Conservation (phyloP, 2,329 filamentous ascomycete species). For the Claviceps digitariae region DNA sequence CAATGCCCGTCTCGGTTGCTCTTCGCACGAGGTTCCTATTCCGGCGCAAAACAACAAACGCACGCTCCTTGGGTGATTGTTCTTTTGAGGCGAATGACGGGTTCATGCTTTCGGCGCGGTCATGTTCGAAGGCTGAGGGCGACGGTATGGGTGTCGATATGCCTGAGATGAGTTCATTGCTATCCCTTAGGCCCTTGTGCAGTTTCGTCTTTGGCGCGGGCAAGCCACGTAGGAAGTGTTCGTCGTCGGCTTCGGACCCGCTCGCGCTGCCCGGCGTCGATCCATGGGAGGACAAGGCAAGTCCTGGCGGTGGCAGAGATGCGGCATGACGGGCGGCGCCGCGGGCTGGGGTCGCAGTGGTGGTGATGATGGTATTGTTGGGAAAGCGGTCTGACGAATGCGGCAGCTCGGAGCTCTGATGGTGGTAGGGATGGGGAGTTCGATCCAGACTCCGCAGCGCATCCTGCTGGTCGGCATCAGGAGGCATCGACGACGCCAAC, state of each 20-base stretch:
- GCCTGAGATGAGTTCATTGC: conserved; percentile 39
- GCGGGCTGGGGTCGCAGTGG: conserved; percentile 7
- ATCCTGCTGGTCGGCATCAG: conserved; percentile 23
- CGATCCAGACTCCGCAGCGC: conserved; percentile 38
- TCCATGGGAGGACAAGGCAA: conserved; percentile 29
- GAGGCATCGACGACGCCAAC: conserved; percentile 19
- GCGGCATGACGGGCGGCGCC: conserved; percentile 8
- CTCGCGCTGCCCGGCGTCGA: conserved; percentile 65
- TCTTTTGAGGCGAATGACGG: conserved; percentile 9
- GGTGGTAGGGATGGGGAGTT: conserved; percentile 56
- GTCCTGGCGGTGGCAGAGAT: conserved; percentile 13
- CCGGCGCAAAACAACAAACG: conserved; percentile 22
- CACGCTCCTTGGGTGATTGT: conserved; percentile 8
- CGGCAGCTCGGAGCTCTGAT: conserved; percentile 40
- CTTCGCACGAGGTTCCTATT: conserved; percentile 40
- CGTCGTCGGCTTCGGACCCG: conserved; percentile 90
- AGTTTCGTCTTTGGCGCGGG: conserved; percentile 62
- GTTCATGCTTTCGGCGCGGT: conserved; percentile 14
- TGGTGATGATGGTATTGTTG: conserved; percentile 3
- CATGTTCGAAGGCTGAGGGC: conserved; percentile 31
- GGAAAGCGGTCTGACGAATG: conserved; percentile 31
- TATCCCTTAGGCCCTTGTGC: conserved; percentile 64
- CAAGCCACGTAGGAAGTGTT: conserved; percentile 73
- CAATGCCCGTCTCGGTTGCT: conserved; percentile 36
- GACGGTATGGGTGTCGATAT: conserved; percentile 42